These are phyloP conservation scores for Termitomyces sp. DNA, from an alignment of 768 basidiomycete genomes.

Conservation along the genomic window DNA sequence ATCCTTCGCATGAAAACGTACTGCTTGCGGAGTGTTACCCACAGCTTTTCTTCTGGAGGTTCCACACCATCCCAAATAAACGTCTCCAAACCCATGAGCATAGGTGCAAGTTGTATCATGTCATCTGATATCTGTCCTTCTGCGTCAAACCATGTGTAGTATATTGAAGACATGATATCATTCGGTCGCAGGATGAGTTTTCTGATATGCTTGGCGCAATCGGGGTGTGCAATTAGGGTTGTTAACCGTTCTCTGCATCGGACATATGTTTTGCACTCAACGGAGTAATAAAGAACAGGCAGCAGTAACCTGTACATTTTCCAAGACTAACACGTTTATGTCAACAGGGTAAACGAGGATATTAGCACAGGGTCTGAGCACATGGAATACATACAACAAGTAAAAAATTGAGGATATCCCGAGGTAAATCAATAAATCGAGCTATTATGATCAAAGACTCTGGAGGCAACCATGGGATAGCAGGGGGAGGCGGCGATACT, in stretches of 20 bases:
- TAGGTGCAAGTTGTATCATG: constrained; percentile 12
- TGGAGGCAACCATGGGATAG: constrained; percentile 6
- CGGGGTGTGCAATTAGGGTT: constrained; percentile 8
- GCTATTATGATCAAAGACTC: constrained; percentile 11
- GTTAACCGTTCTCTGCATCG: constrained; percentile 15
- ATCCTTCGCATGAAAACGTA: neutral
- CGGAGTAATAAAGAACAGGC: constrained; percentile 7
- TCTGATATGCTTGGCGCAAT: constrained; percentile 12
- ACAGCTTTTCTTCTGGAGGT: constrained; percentile 15
- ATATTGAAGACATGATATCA: constrained; percentile 8
- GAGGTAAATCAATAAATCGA: constrained; percentile 6
- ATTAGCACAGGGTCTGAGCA: neutral
- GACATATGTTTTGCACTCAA: constrained; percentile 10
- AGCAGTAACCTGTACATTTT: constrained; percentile 5
- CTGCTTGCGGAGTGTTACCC: constrained; percentile 15
- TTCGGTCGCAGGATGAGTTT: constrained; percentile 16
- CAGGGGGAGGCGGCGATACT: neutral
- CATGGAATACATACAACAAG: constrained; percentile 7
- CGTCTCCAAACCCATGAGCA: constrained; percentile 11
- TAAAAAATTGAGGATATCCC: constrained; percentile 12
- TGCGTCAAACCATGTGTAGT: constrained; percentile 7
- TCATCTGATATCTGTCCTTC: constrained; percentile 11
- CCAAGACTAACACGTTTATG: constrained; percentile 4
- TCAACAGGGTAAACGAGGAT: neutral
- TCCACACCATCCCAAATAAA: constrained; percentile 22